phyloP scores from a whole-genome alignment of 2,329 filamentous ascomycete genomes.

The Microcyclosporella mali region DNA sequence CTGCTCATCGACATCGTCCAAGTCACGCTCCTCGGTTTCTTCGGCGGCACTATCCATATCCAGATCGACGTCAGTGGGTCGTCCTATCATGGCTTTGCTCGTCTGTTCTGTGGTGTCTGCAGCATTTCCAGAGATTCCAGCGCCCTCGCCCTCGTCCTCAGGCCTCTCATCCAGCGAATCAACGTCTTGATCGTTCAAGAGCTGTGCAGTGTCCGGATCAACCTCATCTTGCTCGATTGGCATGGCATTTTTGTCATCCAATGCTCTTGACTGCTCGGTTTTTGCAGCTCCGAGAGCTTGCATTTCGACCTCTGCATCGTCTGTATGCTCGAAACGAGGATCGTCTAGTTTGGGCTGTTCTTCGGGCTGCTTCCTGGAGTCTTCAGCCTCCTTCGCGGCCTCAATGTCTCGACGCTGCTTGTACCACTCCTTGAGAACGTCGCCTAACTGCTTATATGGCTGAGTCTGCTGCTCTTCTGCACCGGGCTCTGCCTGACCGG shows the following conservation, averaged over 20 bases:
- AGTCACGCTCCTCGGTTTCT: slow-evolving; percentile 32
- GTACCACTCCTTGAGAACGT: slow-evolving; percentile 89
- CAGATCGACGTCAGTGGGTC: slow-evolving; percentile 38
- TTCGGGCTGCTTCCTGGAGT: slow-evolving; percentile 45
- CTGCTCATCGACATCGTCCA: slow-evolving; percentile 49
- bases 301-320: slow-evolving; percentile 76
- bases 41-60: slow-evolving; percentile 35
- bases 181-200: slow-evolving; percentile 24
- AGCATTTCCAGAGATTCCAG: slow-evolving; percentile 4
- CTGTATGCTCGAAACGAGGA: slow-evolving; percentile 87
- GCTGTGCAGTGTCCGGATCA: slow-evolving; percentile 26
- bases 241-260: slow-evolving; percentile 85
- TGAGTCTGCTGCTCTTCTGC: slow-evolving; percentile 40
- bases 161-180: slow-evolving; percentile 31
- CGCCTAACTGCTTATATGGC: slow-evolving; percentile 89
- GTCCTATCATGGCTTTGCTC: slow-evolving; percentile 40
- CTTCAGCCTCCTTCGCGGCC: slow-evolving; percentile 43
- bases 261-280: slow-evolving; percentile 76
- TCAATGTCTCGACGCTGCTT: slow-evolving; percentile 79
- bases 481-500: slow-evolving; percentile 15
- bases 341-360: slow-evolving; percentile 57
- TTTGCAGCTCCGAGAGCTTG: slow-evolving; percentile 86
- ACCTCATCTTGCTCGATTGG: slow-evolving; percentile 52
- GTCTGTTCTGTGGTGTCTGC: slow-evolving; percentile 13
- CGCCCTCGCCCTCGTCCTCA: slow-evolving; percentile 33